Base-by-base conservation (phyloP, 768 basidiomycete species). In the Rhodotorula graminis region DNA sequence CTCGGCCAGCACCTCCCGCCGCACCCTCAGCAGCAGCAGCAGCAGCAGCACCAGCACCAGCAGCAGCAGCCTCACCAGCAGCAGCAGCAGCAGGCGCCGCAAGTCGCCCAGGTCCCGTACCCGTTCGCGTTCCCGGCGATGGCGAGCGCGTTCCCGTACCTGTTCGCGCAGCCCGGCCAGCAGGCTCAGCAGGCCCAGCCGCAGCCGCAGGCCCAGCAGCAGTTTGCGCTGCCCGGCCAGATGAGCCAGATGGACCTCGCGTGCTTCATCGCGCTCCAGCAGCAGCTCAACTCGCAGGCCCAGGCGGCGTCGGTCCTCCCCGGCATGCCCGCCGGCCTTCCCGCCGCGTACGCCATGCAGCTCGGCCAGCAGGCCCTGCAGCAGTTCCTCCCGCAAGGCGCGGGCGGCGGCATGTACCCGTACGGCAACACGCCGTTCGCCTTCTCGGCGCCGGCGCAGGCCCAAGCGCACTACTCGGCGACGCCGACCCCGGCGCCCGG, bases 201-300 rank as follows among this genome's bases (percentile, higher is more conserved):
- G 12, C 47, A 53, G 12, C 58, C 40, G 53, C 37, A 4, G 37
- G 5, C 37, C 5, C 37, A 59, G 27, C 47, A 53, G 12, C 58
- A 50, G 53, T 44, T 27, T n/a, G 53, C 55, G n/a, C 47, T 69
- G 25, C n/a, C 46, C 12, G 57, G 61, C 42, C 59, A 40, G 23
- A 53, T 25, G 55, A 47, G 44, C 40, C 63, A 69, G 49, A 37
- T 67, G 59, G 50, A 61, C 59, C 56, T 69, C 59, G 65, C 67
- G 19, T 63, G 62, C 37, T 52, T 64, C 56, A 63, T 74, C 65
- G 69, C 64, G 21, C 50, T 70, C 10, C 72, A 74, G 50, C 68
- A 64, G n/a, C 68, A 70, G 72, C 68, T 74, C 61, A 74, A 65
- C 53, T 53, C 64, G 37, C 69, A 70, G 59, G 64, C 63, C 21